Evolutionary conservation across 2,329 filamentous ascomycete species (phyloP).

Genomic region (Daldinia sp.): DNA sequence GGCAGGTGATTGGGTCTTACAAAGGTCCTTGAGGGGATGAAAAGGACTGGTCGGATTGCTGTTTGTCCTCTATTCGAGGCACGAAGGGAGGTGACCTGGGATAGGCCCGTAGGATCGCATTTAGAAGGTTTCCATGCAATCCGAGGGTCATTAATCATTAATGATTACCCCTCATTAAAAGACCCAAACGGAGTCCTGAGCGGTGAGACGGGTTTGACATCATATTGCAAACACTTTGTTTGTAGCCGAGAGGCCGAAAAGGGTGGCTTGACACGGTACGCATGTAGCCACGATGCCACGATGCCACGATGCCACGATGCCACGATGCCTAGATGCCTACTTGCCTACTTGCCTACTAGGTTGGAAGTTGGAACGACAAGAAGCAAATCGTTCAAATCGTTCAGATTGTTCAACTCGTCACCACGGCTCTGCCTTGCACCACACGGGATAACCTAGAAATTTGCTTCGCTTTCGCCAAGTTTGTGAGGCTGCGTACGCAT

Average conservation of each 20-base stretch:
- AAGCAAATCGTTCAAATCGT: background rate
- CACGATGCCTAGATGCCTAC: too few species aligned
- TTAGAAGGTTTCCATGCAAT: constrained; percentile 25
- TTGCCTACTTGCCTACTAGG: background rate
- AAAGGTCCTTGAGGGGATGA: background rate
- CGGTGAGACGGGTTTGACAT: constrained; percentile 12
- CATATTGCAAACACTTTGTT: background rate
- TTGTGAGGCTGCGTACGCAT: background rate
- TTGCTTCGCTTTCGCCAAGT: background rate
- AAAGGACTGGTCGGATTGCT: background rate
- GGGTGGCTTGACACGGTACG: too few species aligned
- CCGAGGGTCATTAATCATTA: background rate
- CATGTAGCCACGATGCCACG: too few species aligned
- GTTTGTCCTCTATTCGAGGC: constrained; percentile 16
- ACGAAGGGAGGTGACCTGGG: background rate
- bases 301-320: too few species aligned
- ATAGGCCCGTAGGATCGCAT: constrained; percentile 19
- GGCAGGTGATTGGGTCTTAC: background rate
- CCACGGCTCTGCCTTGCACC: too few species aligned
- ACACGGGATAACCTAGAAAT: background rate
- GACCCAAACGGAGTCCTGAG: background rate
- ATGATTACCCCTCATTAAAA: constrained; percentile 7
- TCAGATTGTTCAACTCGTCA: too few species aligned
- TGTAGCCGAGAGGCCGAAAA: background rate
- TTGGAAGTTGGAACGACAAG: background rate